These are phyloP conservation scores for Penicillium roqueforti DNA, from an alignment of 495 filamentous ascomycete genomes.

Conservation along the genomic window DNA sequence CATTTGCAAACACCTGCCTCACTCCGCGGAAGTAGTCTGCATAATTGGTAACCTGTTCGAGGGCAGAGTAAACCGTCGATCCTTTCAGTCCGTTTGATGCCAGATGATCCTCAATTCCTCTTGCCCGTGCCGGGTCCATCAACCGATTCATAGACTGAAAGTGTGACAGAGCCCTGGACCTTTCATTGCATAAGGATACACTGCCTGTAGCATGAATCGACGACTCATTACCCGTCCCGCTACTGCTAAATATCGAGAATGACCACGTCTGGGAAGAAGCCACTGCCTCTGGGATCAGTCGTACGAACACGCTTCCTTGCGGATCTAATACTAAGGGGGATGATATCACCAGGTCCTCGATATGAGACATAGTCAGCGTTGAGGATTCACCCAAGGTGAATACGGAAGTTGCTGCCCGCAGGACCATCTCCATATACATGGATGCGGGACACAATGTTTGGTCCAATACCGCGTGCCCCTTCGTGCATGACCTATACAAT, in stretches of 20 bases:
- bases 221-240: background rate
- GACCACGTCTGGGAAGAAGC: background rate
- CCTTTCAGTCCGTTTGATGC: slow-evolving; percentile 11
- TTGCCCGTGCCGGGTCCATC: background rate
- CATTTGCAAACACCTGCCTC: slow-evolving; percentile 19
- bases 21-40: slow-evolving; percentile 35
- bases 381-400: background rate
- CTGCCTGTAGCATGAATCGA: background rate
- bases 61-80: slow-evolving; percentile 29
- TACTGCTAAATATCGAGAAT: background rate
- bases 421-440: slow-evolving; percentile 39
- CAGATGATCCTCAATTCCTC: slow-evolving; percentile 1
- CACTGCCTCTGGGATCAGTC: background rate
- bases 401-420: background rate
- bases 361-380: background rate
- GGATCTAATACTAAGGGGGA: background rate
- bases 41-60: slow-evolving; percentile 30
- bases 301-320: background rate
- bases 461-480: slow-evolving; percentile 36
- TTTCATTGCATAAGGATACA: background rate
- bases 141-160: slow-evolving; percentile 5
- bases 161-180: background rate
- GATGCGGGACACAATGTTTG: slow-evolving; percentile 39
- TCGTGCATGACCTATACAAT: background rate
- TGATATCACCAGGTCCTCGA: background rate